Conservation (phyloP, 768 basidiomycete species). For the Wakefieldia striispora region DNA sequence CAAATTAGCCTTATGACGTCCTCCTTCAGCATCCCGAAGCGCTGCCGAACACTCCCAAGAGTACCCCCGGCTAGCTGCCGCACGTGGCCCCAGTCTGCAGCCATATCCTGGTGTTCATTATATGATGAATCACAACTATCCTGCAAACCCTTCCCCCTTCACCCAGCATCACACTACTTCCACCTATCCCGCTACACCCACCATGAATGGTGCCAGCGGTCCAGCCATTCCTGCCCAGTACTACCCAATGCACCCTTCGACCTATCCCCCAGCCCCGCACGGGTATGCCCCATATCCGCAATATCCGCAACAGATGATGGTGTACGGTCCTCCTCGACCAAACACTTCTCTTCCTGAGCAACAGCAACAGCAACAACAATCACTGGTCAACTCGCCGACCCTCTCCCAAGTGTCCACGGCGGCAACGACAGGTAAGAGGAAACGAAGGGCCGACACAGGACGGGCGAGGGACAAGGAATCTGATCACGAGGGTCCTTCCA, state of each 20-base stretch:
- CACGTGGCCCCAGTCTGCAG: slow-evolving; percentile 44
- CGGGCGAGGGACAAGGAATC: slow-evolving; percentile 49
- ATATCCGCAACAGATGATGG: slow-evolving; percentile 59
- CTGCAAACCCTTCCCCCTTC: slow-evolving; percentile 55
- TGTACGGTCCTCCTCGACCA: slow-evolving; percentile 51
- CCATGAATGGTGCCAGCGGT: slow-evolving; percentile 39
- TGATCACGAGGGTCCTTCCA: slow-evolving; percentile 61
- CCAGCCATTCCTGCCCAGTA: slow-evolving; percentile 46
- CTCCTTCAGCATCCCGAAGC: slow-evolving; percentile 14
- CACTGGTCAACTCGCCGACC: slow-evolving; percentile 32
- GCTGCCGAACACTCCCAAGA: slow-evolving; percentile 23
- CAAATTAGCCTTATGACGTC: slow-evolving; percentile 9
- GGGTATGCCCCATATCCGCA: slow-evolving; percentile 57
- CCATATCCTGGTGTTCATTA: slow-evolving; percentile 55
- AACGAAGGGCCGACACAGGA: slow-evolving; percentile 49
- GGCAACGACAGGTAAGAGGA: slow-evolving; percentile 50
- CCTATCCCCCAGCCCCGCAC: slow-evolving; percentile 44
- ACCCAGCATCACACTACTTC: slow-evolving; percentile 42
- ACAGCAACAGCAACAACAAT: slow-evolving; percentile 26
- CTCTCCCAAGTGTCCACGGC: slow-evolving; percentile 34
- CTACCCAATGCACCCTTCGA: slow-evolving; percentile 56
- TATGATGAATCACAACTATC: slow-evolving; percentile 72
- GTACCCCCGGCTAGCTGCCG: slow-evolving; percentile 33
- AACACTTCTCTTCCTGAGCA: slow-evolving; percentile 35
- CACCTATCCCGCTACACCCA: slow-evolving; percentile 29